A percentile compares a stretch with the other conserved stretches of the same genome.
Evolutionary conservation across 2,329 filamentous ascomycete genomes (phyloP).

Genomic region (Septoria linicola): DNA sequence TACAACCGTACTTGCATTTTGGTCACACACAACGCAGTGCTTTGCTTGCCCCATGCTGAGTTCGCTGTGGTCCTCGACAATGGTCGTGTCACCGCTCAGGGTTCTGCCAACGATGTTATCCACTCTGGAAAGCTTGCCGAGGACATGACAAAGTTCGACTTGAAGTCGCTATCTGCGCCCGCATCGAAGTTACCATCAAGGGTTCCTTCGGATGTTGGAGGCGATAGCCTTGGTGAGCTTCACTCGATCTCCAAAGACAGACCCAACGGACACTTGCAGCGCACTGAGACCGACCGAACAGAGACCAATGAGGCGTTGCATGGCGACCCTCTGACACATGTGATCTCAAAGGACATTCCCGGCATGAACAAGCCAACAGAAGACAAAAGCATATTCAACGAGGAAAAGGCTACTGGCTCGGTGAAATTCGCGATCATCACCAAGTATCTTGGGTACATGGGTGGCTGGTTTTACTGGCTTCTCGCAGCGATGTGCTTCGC

Average conservation of each 20-base stretch:
- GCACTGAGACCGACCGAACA: constrained; percentile 32
- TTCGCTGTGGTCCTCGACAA: constrained; percentile 86
- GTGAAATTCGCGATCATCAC: constrained; percentile 85
- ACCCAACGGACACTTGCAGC: constrained; percentile 49
- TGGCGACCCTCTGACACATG: constrained; percentile 50
- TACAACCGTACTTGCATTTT: constrained; percentile 83
- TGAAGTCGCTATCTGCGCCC: constrained; percentile 66
- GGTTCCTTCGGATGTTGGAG: constrained; percentile 70
- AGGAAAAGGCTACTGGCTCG: constrained; percentile 78
- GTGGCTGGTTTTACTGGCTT: constrained; percentile 94
- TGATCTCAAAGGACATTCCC: constrained; percentile 41
- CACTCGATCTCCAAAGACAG: constrained; percentile 39
- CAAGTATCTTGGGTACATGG: constrained; percentile 87
- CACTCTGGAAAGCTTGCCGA: constrained; percentile 86
- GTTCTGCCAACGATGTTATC: constrained; percentile 74
- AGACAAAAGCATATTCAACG: constrained; percentile 57
- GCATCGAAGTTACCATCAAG: constrained; percentile 75
- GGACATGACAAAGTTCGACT: constrained; percentile 67
- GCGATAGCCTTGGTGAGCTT: constrained; percentile 44
- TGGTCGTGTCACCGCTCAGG: constrained; percentile 73
- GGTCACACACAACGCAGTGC: constrained; percentile 90
- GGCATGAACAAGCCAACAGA: constrained; percentile 40
- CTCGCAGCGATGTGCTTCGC: constrained; percentile 72
- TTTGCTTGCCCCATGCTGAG: constrained; percentile 77
- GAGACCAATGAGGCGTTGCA: constrained; percentile 37